Evolutionary conservation across 306 rosid species (phyloP).

Genomic region (Pterocarpus macrocarpus): DNA sequence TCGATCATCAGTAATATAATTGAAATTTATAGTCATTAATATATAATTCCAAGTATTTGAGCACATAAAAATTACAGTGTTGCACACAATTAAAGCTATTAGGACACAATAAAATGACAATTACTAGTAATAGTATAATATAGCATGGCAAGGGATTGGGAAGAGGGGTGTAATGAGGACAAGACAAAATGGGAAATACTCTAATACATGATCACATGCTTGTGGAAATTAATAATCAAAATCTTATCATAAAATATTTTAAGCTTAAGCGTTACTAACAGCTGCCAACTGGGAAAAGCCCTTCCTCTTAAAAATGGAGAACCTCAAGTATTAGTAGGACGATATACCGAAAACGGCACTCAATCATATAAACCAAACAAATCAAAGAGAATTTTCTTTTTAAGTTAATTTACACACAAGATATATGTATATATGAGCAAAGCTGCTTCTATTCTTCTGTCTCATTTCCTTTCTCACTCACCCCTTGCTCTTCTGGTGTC

Average conservation of each 20-base stretch:
- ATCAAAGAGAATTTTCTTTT: not conserved
- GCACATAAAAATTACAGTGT: no score
- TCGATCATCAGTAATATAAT: no score
- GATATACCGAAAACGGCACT: no score
- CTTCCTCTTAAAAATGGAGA: not conserved
- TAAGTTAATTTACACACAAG: not conserved
- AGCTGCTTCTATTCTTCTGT: constrained; percentile 9
- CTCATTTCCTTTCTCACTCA: not conserved
- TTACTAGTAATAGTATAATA: not conserved
- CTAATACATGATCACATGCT: not conserved
- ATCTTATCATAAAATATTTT: not conserved
- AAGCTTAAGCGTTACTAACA: not conserved
- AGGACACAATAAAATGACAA: no score
- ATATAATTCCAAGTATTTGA: no score
- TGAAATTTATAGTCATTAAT: no score
- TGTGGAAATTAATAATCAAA: not conserved
- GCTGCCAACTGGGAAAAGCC: not conserved
- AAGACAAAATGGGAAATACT: not conserved
- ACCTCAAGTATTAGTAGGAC: not conserved
- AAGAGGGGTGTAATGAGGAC: not conserved
- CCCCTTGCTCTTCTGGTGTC: constrained; percentile 33
- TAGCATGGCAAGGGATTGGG: not conserved
- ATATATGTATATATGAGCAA: constrained; percentile 37
- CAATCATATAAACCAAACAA: not conserved
- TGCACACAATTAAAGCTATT: no score